Conservation (phyloP, 352 stramenopile species). For the Phytophthora capsici region DNA sequence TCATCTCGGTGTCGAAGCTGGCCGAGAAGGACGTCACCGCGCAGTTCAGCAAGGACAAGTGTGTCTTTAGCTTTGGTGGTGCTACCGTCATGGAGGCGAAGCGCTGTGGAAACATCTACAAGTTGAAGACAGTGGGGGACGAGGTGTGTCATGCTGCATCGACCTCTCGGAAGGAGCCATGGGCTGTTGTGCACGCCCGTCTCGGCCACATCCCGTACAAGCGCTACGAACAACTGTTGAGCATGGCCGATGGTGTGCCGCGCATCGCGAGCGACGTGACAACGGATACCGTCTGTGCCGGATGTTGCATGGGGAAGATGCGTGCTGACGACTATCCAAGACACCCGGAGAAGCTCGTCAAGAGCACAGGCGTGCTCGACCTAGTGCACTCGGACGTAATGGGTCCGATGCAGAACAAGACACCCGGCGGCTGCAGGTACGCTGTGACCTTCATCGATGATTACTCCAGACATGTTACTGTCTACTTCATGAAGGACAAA, state of each 20-base stretch:
- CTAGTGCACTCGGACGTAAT: background rate
- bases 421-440: background rate
- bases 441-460: background rate
- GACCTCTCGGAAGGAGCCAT: background rate
- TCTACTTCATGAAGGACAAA: background rate
- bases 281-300: background rate
- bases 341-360: background rate
- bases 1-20: slow-evolving; percentile 21
- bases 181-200: slow-evolving; percentile 1
- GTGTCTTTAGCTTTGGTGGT: slow-evolving; percentile 4
- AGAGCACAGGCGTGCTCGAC: background rate
- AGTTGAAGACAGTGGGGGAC: background rate
- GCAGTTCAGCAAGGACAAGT: slow-evolving; percentile 29
- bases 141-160: background rate
- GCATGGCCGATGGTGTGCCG: slow-evolving; percentile 2
- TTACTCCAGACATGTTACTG: background rate
- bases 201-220: slow-evolving; percentile 17
- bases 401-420: background rate
- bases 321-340: background rate
- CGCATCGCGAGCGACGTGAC: background rate
- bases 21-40: slow-evolving; percentile 18
- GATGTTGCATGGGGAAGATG: background rate
- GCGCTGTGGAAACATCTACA: too few species aligned
- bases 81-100: background rate
- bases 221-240: slow-evolving; percentile 6